Percentiles rank a stretch among this genome's conserved stretches.
These are phyloP conservation scores for Bryopsis sp. DNA, from an alignment of 139 green algal genomes.

Conservation along the genomic window DNA sequence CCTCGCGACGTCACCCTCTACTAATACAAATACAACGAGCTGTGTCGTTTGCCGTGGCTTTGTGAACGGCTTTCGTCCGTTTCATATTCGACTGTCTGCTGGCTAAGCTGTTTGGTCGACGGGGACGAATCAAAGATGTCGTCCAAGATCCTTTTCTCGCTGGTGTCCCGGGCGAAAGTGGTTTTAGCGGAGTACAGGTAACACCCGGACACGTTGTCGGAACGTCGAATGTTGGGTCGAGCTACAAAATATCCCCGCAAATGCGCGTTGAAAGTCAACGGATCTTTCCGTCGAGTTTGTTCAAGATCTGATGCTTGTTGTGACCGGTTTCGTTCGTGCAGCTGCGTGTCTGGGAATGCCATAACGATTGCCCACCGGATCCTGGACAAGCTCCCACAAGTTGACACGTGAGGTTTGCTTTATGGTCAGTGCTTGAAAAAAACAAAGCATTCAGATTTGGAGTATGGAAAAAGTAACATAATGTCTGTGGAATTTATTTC, in stretches of 20 bases:
- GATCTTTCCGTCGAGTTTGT: background rate
- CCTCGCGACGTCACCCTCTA: no score
- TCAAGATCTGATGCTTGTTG: no score
- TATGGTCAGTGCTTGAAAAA: no score
- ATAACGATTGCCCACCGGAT: conserved; percentile 64
- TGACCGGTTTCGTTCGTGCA: conserved; percentile 22
- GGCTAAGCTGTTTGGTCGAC: no score
- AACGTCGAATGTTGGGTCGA: background rate
- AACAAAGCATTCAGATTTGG: no score
- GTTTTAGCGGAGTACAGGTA: conserved; percentile 73
- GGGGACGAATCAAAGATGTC: conserved; percentile 12
- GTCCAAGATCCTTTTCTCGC: conserved; percentile 46
- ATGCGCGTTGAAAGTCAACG: background rate
- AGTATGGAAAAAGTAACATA: no score
- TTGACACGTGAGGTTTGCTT: conserved; percentile 52
- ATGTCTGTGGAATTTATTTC: no score
- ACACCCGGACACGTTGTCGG: background rate
- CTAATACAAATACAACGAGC: no score
- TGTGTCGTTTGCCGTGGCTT: no score
- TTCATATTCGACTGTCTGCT: no score
- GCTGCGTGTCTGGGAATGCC: conserved; percentile 57
- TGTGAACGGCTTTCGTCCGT: no score
- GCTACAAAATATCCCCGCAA: background rate
- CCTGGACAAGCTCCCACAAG: conserved; percentile 57
- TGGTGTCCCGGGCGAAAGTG: conserved; percentile 58